Evolutionary conservation across 306 rosid genomes (phyloP).

Genomic region (Fagus crenata): DNA sequence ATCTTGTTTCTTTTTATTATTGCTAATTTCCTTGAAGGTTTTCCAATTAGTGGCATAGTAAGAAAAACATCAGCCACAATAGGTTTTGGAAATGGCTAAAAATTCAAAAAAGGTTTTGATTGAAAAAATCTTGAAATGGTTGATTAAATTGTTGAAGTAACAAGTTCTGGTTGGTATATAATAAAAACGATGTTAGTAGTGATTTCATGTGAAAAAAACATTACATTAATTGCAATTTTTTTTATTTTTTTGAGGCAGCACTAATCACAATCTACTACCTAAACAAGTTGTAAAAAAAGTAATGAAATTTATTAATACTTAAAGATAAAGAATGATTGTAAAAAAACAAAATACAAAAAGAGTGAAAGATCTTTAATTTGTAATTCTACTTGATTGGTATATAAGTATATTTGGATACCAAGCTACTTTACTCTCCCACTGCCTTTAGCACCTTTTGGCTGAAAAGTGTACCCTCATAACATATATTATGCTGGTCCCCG

Average conservation of each 20-base stretch:
- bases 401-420: constrained; percentile 24
- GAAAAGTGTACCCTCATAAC: constrained; percentile 22
- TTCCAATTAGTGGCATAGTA: background rate
- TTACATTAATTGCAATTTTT: too few relatives aligned
- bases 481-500: constrained; percentile 33
- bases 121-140: background rate
- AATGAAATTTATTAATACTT: background rate
- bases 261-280: too few relatives aligned
- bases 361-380: constrained; percentile 17
- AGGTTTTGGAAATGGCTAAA: background rate
- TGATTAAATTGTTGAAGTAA: background rate
- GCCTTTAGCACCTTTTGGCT: constrained; percentile 33
- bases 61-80: too few relatives aligned
- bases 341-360: constrained; percentile 5
- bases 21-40: background rate
- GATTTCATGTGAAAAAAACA: too few relatives aligned
- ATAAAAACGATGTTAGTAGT: too few relatives aligned
- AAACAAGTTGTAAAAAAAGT: too few relatives aligned
- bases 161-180: too few relatives aligned
- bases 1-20: too few relatives aligned
- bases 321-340: background rate
- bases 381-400: constrained; percentile 22
- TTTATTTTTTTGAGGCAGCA: too few relatives aligned
- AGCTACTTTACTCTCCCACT: constrained; percentile 19
- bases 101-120: background rate